Evolutionary conservation across 2,329 filamentous ascomycete genomes (phyloP), one percentile per base, ranked within the genome.

Genomic region (Monosporascus sp.): DNA sequence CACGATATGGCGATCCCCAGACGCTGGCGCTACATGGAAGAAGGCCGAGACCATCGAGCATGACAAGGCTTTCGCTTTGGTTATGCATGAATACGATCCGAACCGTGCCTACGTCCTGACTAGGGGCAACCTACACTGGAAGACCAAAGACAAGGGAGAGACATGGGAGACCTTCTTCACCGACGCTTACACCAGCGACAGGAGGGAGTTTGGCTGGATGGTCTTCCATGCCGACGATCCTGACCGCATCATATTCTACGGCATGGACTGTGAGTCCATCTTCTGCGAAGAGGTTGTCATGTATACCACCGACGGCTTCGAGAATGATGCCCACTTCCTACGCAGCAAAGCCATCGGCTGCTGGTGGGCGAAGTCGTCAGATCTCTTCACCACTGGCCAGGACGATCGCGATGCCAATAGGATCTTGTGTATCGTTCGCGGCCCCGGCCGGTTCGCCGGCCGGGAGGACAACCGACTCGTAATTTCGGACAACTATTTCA

Each of bases 291-390:
- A 87, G 64, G 71, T 80, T 54, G 75, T 81, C 51, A 75, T 78
- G 65, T 97, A 96, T 68, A 97, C 94, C 3, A 85, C 80, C 15
- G 87, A 97, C 70, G 90, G 90, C 59, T 99, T 99, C 75, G 78
- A 87, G 58, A 81, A 80, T 5, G 71, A 79, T 44, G 80, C 83
- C 49, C 80, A 88, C 59, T 71, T 78, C 6, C 77, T 97, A 54
- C 81, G 87, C 50, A 76, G 81, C 43, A 81, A 85, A 60, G 89
- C 89, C 2, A 77, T 83, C 48, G 86, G 88, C 56, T 99, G 94
- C 69, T 83, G 87, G 68, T 99, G 93, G 90, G 93, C 94, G 49
- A 90, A 90, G 65, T 83, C 84, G 15, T 84, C 88, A 14, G 78
- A 82, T 5, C 71, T 84, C 43, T 97, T 99, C 68, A 82, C 82